Conservation (phyloP, 179 eudicot species). For the Spergularia azorica region DNA sequence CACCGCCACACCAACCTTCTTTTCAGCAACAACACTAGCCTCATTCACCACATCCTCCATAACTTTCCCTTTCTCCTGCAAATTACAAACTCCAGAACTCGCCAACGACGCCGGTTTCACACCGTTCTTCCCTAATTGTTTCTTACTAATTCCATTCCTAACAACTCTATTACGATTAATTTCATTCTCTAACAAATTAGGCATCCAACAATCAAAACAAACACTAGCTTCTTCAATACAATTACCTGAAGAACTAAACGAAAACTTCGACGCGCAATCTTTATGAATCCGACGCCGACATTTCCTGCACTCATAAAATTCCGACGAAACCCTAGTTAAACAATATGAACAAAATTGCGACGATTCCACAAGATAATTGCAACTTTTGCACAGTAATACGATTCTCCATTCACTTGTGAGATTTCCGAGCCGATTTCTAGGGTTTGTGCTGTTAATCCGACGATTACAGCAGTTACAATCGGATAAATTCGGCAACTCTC, state of each 20-base stretch:
- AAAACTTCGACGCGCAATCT: constrained; percentile 45
- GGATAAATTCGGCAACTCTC: constrained; percentile 72
- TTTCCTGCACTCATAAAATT: constrained; percentile 27
- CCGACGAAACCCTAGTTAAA: constrained; percentile 33
- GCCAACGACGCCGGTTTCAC: constrained; percentile 18
- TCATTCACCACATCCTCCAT: constrained; percentile 33
- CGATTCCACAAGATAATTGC: constrained; percentile 46
- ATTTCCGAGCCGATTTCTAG: constrained; percentile 50
- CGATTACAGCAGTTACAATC: constrained; percentile 70
- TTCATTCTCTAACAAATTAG: constrained; percentile 44
- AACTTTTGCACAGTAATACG: constrained; percentile 63
- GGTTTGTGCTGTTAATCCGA: constrained; percentile 58
- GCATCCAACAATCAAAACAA: constrained; percentile 88
- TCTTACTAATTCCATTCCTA: constrained; percentile 17
- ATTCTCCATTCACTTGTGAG: constrained; percentile 74
- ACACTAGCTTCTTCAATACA: constrained; percentile 31
- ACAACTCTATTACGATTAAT: constrained; percentile 22
- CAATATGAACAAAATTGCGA: constrained; percentile 64
- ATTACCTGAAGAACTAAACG: constrained; percentile 29
- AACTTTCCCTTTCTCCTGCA: constrained; percentile 29
- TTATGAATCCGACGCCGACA: constrained; percentile 51
- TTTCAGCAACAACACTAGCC: constrained; percentile 41
- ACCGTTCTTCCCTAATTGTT: constrained; percentile 12
- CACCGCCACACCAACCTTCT: constrained; percentile 36
- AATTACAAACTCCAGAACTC: constrained; percentile 29